Percentiles rank a stretch among this genome's conserved stretches.
Conservation (phyloP, 257 asterid species). For the Linaria vulgaris region DNA sequence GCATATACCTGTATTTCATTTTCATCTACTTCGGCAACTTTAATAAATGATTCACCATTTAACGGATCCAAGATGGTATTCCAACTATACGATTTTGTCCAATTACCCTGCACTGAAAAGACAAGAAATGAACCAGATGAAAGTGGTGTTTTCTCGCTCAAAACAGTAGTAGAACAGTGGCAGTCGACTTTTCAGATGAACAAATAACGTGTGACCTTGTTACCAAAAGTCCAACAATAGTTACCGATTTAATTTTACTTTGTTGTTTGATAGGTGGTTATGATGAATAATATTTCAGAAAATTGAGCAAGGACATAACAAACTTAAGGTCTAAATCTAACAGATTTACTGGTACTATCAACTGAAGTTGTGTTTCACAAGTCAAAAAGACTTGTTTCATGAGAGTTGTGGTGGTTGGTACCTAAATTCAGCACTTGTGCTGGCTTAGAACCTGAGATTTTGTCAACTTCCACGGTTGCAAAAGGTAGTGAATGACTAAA, state of each 20-base stretch:
- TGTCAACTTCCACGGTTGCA: conserved; percentile 69
- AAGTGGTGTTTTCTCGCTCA: not conserved
- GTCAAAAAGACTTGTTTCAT: not conserved
- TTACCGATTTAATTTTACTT: not conserved
- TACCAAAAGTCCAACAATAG: not conserved
- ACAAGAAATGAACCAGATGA: conserved; percentile 21
- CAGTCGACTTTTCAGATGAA: not conserved
- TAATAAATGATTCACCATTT: conserved; percentile 89
- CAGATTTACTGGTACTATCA: too few relatives aligned
- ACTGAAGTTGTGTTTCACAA: not conserved
- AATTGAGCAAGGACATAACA: too few relatives aligned
- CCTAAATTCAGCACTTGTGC: conserved; percentile 93
- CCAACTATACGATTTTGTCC: conserved; percentile 64
- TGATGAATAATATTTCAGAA: too few relatives aligned
- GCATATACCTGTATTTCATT: conserved; percentile 60
- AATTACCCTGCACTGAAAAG: conserved; percentile 80
- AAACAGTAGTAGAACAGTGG: not conserved
- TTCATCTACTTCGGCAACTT: conserved; percentile 77
- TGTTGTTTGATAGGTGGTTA: too few relatives aligned
- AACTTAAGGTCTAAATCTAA: too few relatives aligned
- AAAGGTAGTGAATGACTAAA: conserved; percentile 60
- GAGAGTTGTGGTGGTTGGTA: conserved; percentile 28
- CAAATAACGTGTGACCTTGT: not conserved
- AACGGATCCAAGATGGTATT: conserved; percentile 76
- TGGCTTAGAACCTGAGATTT: conserved; percentile 77